Percentiles rank a stretch among this genome's conserved stretches.
Evolutionary conservation across 163 green algal genomes (phyloP).

Genomic region (Botryococcus braunii): DNA sequence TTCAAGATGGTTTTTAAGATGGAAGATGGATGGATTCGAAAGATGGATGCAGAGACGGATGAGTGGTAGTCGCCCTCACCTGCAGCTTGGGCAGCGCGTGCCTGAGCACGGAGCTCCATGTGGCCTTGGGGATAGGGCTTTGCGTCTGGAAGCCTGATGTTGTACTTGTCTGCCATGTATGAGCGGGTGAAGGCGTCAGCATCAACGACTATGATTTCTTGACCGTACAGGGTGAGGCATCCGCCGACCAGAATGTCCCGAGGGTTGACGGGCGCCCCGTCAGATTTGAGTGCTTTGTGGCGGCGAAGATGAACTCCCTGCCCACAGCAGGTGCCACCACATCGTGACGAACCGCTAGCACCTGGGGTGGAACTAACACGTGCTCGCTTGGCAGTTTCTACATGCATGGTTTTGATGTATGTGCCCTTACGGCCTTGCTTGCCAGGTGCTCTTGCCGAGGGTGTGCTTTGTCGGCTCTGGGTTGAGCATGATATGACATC

Average conservation of each 20-base stretch:
- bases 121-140: conserved; percentile 52
- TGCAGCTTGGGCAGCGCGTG: too few species aligned
- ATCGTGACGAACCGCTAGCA: background rate
- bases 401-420: background rate
- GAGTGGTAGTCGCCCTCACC: too few species aligned
- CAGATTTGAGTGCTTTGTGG: conserved; percentile 52
- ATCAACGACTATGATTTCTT: conserved; percentile 63
- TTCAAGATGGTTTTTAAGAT: too few species aligned
- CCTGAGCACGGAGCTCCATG: too few species aligned
- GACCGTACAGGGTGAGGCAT: conserved; percentile 61
- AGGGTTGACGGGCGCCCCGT: conserved; percentile 17
- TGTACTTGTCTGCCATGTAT: conserved; percentile 29
- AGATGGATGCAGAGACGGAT: too few species aligned
- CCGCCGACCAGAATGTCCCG: conserved; percentile 61
- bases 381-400: background rate
- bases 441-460: background rate
- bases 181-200: conserved; percentile 71
- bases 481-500: background rate
- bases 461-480: background rate
- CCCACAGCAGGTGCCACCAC: too few species aligned
- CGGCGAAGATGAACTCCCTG: conserved; percentile 77
- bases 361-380: background rate
- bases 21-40: too few species aligned
- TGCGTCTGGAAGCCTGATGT: conserved; percentile 27
- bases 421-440: background rate